phyloP scores from a whole-genome alignment of 2,329 filamentous ascomycete species.

The Beauveria sp. region DNA sequence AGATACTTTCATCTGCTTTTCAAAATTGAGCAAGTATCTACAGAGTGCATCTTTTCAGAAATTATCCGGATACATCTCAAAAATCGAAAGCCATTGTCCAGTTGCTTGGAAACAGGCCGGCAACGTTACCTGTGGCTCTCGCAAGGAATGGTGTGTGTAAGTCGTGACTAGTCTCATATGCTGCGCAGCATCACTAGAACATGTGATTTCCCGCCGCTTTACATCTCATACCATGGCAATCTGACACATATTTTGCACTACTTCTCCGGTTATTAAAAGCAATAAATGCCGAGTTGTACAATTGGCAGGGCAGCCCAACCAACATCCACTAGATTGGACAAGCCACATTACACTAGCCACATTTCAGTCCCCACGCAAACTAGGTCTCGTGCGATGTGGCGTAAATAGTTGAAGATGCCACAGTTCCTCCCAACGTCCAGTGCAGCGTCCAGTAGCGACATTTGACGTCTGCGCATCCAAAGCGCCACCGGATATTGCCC shows the following conservation, averaged over 20 bases:
- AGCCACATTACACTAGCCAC: slow-evolving; percentile 3
- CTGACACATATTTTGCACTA: background rate
- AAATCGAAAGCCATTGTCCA: background rate
- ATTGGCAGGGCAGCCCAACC: too few relatives aligned
- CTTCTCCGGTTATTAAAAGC: background rate
- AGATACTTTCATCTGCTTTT: background rate
- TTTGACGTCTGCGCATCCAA: background rate
- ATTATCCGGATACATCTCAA: too few relatives aligned
- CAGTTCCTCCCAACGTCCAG: background rate
- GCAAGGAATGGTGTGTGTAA: background rate
- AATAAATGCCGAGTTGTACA: background rate
- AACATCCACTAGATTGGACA: too few relatives aligned
- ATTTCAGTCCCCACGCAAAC: background rate
- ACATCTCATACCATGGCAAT: too few relatives aligned
- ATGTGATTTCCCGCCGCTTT: background rate
- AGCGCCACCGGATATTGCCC: background rate
- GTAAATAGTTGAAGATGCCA: slow-evolving; percentile 6
- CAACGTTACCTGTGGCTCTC: background rate
- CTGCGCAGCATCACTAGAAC: slow-evolving; percentile 1
- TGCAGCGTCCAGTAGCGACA: background rate
- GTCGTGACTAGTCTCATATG: background rate
- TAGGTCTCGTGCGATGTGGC: slow-evolving; percentile 9
- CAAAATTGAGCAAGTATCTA: background rate
- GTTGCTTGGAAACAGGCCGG: background rate
- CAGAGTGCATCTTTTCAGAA: background rate